A percentile compares a stretch with the other conserved stretches of the same genome.
Conservation (phyloP, 352 stramenopile genomes). For the Phytopythium sindhum region DNA sequence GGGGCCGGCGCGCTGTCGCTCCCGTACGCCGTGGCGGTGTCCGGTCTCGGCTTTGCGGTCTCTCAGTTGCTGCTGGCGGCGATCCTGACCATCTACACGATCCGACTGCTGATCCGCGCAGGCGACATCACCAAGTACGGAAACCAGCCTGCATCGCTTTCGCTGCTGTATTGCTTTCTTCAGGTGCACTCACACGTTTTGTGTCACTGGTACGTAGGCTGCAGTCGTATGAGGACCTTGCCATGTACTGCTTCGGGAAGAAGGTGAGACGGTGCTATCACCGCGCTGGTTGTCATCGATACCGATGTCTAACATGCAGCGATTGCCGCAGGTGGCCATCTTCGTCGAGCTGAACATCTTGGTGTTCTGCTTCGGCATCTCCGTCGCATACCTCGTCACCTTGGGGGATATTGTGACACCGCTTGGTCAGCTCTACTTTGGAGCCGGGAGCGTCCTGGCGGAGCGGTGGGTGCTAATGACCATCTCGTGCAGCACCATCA, state of each 20-base stretch:
- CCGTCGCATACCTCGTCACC: conserved; percentile 81
- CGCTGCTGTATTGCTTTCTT: too few species aligned
- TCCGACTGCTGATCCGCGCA: conserved; percentile 74
- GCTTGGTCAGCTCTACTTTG: conserved; percentile 72
- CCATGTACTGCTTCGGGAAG: conserved; percentile 80
- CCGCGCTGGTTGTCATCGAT: neutral
- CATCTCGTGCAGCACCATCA: conserved; percentile 70
- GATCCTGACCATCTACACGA: conserved; percentile 79
- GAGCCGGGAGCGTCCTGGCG: conserved; percentile 45
- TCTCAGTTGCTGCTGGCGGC: conserved; percentile 65
- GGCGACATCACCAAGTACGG: conserved; percentile 76
- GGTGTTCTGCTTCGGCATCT: conserved; percentile 85
- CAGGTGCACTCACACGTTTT: conserved; percentile 3
- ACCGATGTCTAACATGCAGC: neutral
- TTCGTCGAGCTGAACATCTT: conserved; percentile 86
- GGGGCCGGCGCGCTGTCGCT: conserved; percentile 74
- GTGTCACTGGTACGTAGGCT: conserved; percentile 34
- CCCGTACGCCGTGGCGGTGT: conserved; percentile 79
- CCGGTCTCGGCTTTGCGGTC: conserved; percentile 71
- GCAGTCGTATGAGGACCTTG: conserved; percentile 85
- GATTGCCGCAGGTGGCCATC: conserved; percentile 48
- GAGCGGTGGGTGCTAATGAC: conserved; percentile 81
- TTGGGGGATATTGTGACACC: conserved; percentile 80
- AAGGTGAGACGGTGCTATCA: conserved; percentile 24
- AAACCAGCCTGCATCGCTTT: neutral